phyloP scores from a whole-genome alignment of 169 alveolate genomes.

The Plasmodium inui region DNA sequence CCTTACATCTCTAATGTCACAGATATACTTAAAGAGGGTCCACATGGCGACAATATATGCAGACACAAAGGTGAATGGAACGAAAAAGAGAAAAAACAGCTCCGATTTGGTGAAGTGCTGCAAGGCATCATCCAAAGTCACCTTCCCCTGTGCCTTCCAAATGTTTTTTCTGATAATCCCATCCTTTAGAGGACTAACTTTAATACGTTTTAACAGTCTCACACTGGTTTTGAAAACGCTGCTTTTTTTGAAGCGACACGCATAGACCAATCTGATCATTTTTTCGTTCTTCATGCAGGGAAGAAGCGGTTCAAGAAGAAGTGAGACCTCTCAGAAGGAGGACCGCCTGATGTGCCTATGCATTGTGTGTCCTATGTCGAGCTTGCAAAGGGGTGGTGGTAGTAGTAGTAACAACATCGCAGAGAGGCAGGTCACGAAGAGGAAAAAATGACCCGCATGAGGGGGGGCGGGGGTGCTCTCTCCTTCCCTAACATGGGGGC shows the following conservation, averaged over 20 bases:
- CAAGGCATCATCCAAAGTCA: constrained; percentile 4
- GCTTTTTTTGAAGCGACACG: constrained; percentile 18
- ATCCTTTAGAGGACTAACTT: constrained; percentile 3
- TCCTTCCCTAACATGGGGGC: not conserved
- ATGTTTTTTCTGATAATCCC: not conserved
- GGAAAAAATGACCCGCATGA: not conserved
- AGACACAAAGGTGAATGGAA: constrained; percentile 55
- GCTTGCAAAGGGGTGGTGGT: not conserved
- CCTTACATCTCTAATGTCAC: constrained; percentile 50
- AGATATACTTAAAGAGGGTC: constrained; percentile 57
- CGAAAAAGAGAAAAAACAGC: constrained; percentile 33
- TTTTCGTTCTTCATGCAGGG: not conserved
- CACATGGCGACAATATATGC: constrained; percentile 28
- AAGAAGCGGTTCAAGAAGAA: not conserved
- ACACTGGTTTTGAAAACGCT: not conserved
- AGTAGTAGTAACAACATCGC: not conserved
- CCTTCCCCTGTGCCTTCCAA: not conserved
- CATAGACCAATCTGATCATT: constrained; percentile 35
- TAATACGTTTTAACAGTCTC: not conserved
- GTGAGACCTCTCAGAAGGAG: not conserved
- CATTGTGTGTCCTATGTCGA: not conserved
- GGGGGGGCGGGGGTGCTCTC: not conserved
- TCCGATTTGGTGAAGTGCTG: constrained; percentile 40
- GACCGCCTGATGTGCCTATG: not conserved
- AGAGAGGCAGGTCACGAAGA: not conserved